A percentile compares a stretch with the other conserved stretches of the same genome.
These are phyloP conservation scores for Castanea mollissima DNA, from an alignment of 306 rosid genomes.

Conservation along the genomic window DNA sequence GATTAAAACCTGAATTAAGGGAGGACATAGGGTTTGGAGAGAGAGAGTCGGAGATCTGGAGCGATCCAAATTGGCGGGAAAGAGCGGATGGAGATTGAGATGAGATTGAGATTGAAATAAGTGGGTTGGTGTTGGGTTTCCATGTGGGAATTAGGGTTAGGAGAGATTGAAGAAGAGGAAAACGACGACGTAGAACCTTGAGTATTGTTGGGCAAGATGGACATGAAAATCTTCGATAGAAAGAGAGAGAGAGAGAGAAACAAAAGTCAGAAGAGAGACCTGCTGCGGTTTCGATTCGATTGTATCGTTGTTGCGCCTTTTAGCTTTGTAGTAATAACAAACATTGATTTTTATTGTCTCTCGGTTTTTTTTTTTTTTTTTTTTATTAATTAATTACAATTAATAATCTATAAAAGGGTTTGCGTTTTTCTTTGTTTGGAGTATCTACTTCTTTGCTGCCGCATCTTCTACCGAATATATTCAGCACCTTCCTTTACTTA, in stretches of 20 bases:
- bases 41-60: slow-evolving; percentile 52
- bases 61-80: slow-evolving; percentile 48
- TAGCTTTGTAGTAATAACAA: too few relatives aligned
- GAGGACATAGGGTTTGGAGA: slow-evolving; percentile 21
- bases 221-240: slow-evolving; percentile 66
- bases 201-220: slow-evolving; percentile 89
- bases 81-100: slow-evolving; percentile 30
- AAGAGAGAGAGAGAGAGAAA: rapidly evolving
- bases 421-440: not conserved
- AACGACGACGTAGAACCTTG: slow-evolving; percentile 63
- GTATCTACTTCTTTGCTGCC: not conserved
- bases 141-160: slow-evolving; percentile 76
- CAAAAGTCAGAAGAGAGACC: too few relatives aligned
- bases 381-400: too few relatives aligned
- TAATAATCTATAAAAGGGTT: too few relatives aligned
- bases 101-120: not conserved
- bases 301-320: too few relatives aligned
- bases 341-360: too few relatives aligned
- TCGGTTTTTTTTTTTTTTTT: too few relatives aligned
- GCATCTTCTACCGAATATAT: slow-evolving; percentile 31
- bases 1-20: slow-evolving; percentile 41
- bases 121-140: slow-evolving; percentile 13
- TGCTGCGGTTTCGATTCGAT: too few relatives aligned
- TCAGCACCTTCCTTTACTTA: not conserved
- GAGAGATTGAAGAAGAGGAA: slow-evolving; percentile 37